Base-by-base conservation (phyloP, 148 eudicot species). In the Agrostemma githago region DNA sequence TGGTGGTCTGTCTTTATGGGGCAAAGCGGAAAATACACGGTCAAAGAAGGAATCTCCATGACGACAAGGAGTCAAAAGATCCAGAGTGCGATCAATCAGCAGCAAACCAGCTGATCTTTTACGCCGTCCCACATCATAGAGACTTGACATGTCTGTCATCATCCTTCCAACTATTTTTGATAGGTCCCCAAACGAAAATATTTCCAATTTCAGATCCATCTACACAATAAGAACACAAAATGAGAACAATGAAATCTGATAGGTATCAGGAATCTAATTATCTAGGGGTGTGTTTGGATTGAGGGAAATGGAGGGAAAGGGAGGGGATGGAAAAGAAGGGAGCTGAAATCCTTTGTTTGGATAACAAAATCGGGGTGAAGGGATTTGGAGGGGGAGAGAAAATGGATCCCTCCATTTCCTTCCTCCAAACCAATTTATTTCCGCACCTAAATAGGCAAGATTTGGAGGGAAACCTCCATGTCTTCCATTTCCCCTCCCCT, bases 151-250 rank as follows among this genome's bases (percentile, higher is more conserved):
- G 81, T 95, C 96, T 51, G 96, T 95, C 80, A 95, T 79, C 62
- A 89, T 88, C 81, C 87, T 88, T 78, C 98, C 98, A 75, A 95
- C 87, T 64, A 86, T 85, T 85, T 86, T 92, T 56, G 98, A 95
- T 58, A 87, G 72, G 88, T 90, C 96, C 40, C 98, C 98, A 62
- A 95, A 86, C 12, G 98, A 95, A 86, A 86, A 95, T 85, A 95
- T 87, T 76, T 95, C 98, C 79, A 90, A 77, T 84, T 95, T 95
- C 69, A 95, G 85, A 85, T 95, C 98, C 97, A 95, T 92, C 98
- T 95, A 79, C 89, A 87, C 62, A 77, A 77, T 76, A 34, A n/a
- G 66, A 73, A 39, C 70, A 26, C 40, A 48, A 6, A 64, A 51
- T 5, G 62, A 26, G 76, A n/a, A 34, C 51, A 41, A 66, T 61